Conservation (phyloP, 345 rosid genomes). For the Lenwebbia sp. region DNA sequence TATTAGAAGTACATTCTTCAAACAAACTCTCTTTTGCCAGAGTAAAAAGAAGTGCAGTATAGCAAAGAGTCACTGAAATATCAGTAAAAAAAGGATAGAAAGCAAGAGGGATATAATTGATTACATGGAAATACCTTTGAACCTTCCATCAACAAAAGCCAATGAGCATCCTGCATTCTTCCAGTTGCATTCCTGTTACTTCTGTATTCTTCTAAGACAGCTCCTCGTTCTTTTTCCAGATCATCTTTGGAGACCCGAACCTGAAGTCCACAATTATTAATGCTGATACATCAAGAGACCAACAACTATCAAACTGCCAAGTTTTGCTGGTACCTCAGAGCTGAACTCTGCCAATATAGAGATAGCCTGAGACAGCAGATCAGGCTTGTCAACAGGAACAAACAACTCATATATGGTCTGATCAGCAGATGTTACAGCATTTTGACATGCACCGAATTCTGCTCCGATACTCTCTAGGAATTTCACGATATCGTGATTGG, state of each 20-base stretch:
- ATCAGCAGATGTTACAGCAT: conserved; percentile 84
- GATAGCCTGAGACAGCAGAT: conserved; percentile 66
- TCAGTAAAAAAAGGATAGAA: neutral
- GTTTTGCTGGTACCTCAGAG: conserved; percentile 45
- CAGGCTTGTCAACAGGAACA: conserved; percentile 87
- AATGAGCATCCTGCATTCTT: conserved; percentile 84
- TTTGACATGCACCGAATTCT: conserved; percentile 94
- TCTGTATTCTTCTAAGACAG: conserved; percentile 90
- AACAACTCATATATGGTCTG: conserved; percentile 84
- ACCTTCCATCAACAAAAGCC: conserved; percentile 85
- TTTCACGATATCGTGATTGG: conserved; percentile 85
- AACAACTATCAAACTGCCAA: neutral
- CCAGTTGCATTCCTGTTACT: conserved; percentile 78
- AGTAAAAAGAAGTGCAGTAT: neutral
- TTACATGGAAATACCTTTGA: conserved; percentile 49
- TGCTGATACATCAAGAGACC: neutral
- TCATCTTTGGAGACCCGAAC: conserved; percentile 77
- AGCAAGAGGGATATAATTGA: neutral
- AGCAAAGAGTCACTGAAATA: neutral
- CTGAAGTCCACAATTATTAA: conserved; percentile 16
- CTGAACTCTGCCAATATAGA: conserved; percentile 83
- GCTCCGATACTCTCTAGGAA: conserved; percentile 94
- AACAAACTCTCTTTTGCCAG: neutral
- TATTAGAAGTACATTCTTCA: neutral
- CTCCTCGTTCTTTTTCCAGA: conserved; percentile 89